Evolutionary conservation across 257 asterid genomes (phyloP), one percentile per base, ranked within the genome.

Genomic region (Solanum dulcamara): DNA sequence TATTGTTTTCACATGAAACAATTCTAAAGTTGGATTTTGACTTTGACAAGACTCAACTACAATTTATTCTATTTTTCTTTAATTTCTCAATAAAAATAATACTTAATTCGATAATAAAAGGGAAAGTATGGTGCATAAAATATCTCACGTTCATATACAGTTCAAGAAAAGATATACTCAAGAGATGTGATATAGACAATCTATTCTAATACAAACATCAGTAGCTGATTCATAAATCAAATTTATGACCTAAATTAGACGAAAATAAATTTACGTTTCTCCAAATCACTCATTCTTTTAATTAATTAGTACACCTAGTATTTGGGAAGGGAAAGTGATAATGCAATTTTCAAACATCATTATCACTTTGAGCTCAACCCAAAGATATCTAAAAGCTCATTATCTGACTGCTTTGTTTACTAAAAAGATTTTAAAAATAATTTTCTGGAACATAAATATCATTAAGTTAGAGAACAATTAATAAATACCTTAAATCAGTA

Each of bases 181-280:
- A 10, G 4, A 59, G 17, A 3, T 60, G 7, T 24, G 8, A 11
- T 59, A 11, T 28, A 28, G 4, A 62, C 9, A 64, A 64, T 2
- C 0, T 14, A 28, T 2, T 2, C 3, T 64, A 13, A 64, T 64
- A 2, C 11, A 64, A 13, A 2, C 10, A 28, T 28, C 14, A 28
- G 1, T 64, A 1, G 5, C 0, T 64, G n/a, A n/a, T 13, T 28
- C 1, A 28, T 1, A 6, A 0, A 6, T 28, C 4, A 14, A 64
- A 28, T 0, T 64, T 2, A 0, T 13, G 1, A 26, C 0, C 1
- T 64, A 6, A 0, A 2, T 14, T 6, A 64, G 10, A 6, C 1
- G 0, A 64, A 64, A 28, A 64, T 0, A 64, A 6, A 0, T 11
- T 60, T 24, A 10, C 6, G 13, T 57, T 57, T 9, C 13, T n/a